Evolutionary conservation across 2,329 filamentous ascomycete genomes (phyloP), one percentile per base, ranked within the genome.

Genomic region (Fonsecaea monophora): DNA sequence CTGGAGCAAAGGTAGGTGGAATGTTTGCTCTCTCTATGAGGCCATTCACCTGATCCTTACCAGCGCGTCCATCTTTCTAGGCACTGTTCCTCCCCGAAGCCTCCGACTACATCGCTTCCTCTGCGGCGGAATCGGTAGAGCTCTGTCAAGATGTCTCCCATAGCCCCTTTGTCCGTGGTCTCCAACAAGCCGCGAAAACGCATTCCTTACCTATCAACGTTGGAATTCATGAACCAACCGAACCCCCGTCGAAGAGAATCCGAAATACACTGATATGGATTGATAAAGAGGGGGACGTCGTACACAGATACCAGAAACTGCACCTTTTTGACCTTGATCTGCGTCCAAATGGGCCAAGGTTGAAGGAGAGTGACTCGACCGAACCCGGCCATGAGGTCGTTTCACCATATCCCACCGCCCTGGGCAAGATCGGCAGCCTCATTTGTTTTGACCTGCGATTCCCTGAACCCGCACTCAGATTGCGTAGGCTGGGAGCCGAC

Each of bases 391-490:
- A 58, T 34, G 66, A 66, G 35, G 86, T 96, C 48, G 81, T 87
- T 0, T 77, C 86, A 2, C 93, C 93, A 0, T 92, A 95, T 74
- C 80, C 86, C n/a, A 91, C 89, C 0, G 80, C 87, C 0, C 76
- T 96, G 10, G 94, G 94, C 13, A 87, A 87, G 40, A 84, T 97
- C 21, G 94, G 92, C 21, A 83, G 90, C 68, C 84, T 90, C 62
- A 96, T 97, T 68, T 97, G 94, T 80, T 97, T 97, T 77, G 94
- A 97, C 82, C 79, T 97, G 69, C 87, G 93, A 0, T 96, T 95
- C 75, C 87, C 92, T 0, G 92, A 96, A 75, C 86, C 90, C 8
- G 86, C 87, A 0, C 78, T 95, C 9, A 84, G 87, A 1, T 83
- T 96, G 18, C 86, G 87, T 34, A 80, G 86, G 6, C 85, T 87